Percentiles rank a stretch among this genome's conserved stretches.
phyloP scores from a whole-genome alignment of 345 rosid species.

The Bruguiera parviflora region DNA sequence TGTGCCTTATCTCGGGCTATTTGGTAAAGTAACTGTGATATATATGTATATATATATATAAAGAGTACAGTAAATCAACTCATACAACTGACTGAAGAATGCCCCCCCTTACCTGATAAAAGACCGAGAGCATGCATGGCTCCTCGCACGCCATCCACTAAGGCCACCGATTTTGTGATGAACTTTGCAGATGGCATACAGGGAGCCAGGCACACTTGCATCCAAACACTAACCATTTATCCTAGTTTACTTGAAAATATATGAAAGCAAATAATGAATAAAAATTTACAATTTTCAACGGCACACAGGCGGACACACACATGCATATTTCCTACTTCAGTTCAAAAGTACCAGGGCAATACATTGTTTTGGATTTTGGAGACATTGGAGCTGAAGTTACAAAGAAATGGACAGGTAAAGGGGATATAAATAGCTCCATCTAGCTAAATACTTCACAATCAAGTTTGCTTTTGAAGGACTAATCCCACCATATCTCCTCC shows the following conservation, averaged over 20 bases:
- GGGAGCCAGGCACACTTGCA: constrained; percentile 52
- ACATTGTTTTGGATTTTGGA: constrained; percentile 7
- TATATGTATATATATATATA: too few species aligned
- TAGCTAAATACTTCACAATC: constrained; percentile 3
- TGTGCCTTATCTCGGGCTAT: too few species aligned
- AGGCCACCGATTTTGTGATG: constrained; percentile 36
- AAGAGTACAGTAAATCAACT: background rate
- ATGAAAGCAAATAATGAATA: background rate
- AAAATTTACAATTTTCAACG: background rate
- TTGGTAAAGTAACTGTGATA: too few species aligned
- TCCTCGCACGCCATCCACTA: constrained; percentile 52
- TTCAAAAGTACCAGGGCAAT: background rate
- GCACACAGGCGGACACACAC: background rate
- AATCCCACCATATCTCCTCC: constrained; percentile 8
- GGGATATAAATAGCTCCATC: background rate
- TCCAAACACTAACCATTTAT: background rate
- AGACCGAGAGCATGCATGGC: constrained; percentile 39
- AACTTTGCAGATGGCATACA: constrained; percentile 51
- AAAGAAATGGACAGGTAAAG: constrained; percentile 1
- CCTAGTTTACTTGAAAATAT: background rate
- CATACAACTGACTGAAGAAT: background rate
- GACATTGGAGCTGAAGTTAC: constrained; percentile 12
- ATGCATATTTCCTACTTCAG: background rate
- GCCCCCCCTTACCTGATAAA: background rate
- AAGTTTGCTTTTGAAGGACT: constrained; percentile 15